These are phyloP conservation scores for Globisporangium okanoganense DNA, from an alignment of 352 stramenopile genomes.

Conservation along the genomic window DNA sequence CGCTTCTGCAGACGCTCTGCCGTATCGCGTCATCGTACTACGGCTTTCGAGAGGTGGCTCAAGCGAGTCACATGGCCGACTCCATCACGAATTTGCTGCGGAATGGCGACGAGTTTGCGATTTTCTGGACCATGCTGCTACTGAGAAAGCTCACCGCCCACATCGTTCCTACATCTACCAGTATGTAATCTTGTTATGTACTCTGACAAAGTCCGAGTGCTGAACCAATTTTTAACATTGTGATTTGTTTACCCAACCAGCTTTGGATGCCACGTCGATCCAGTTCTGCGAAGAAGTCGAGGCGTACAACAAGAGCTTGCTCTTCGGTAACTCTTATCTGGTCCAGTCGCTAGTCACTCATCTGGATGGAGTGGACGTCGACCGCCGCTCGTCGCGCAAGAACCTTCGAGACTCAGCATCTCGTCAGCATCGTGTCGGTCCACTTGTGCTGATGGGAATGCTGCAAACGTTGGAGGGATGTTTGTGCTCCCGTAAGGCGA, in stretches of 20 bases:
- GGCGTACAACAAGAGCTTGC: conserved; percentile 64
- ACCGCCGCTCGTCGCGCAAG: conserved; percentile 16
- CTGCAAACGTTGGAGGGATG: conserved; percentile 90
- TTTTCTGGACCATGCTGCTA: conserved; percentile 84
- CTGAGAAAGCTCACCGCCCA: conserved; percentile 63
- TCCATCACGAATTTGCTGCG: conserved; percentile 72
- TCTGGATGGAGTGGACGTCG: conserved; percentile 55
- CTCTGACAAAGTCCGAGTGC: neutral
- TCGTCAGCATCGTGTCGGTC: conserved; percentile 28
- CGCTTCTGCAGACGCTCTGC: conserved; percentile 79
- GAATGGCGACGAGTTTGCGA: conserved; percentile 80
- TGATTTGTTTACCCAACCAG: conserved; percentile 23
- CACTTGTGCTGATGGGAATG: conserved; percentile 89
- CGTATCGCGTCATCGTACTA: conserved; percentile 85
- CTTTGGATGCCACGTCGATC: conserved; percentile 40
- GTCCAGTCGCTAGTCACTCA: conserved; percentile 58
- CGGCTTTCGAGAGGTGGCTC: conserved; percentile 79
- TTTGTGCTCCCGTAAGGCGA: conserved; percentile 86
- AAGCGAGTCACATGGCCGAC: conserved; percentile 73
- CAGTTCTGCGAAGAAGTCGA: conserved; percentile 71
- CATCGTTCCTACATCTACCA: conserved; percentile 25
- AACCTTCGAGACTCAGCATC: conserved; percentile 15
- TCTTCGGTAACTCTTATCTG: conserved; percentile 73
- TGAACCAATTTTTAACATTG: neutral
- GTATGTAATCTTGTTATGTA: conserved; percentile 25